phyloP scores from a whole-genome alignment of 805 yeast genomes.

The Barnettozyma vustinii region DNA sequence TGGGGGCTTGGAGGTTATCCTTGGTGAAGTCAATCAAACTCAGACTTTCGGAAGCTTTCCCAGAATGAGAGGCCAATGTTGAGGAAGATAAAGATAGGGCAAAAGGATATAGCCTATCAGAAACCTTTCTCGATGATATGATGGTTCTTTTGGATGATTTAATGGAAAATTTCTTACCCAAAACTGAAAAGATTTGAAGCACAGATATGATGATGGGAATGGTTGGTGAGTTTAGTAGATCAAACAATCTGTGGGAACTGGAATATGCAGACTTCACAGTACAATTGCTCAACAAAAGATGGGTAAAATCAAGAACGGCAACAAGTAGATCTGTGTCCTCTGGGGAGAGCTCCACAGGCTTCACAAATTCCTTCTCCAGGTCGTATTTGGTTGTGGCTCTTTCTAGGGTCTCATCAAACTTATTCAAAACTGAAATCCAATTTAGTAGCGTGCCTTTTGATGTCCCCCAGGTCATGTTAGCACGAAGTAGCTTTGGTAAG shows the following conservation, averaged over 20 bases:
- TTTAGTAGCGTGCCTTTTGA: constrained; percentile 66
- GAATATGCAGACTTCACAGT: constrained; percentile 61
- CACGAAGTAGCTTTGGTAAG: constrained; percentile 35
- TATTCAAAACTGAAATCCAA: constrained; percentile 74
- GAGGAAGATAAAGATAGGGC: constrained; percentile 52
- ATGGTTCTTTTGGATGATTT: constrained; percentile 25
- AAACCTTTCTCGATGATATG: constrained; percentile 21
- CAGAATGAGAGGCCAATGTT: constrained; percentile 28
- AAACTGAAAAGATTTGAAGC: constrained; percentile 50
- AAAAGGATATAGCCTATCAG: constrained; percentile 33
- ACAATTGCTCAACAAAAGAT: constrained; percentile 61
- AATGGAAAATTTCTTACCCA: constrained; percentile 56
- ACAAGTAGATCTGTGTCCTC: constrained; percentile 44
- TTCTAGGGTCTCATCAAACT: constrained; percentile 66
- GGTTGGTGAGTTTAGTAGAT: constrained; percentile 54
- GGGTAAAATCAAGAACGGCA: constrained; percentile 56
- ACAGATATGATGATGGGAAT: constrained; percentile 55
- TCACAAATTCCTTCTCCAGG: constrained; percentile 41
- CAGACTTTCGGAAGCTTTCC: constrained; percentile 30
- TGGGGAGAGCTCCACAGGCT: constrained; percentile 37
- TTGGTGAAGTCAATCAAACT: constrained; percentile 43
- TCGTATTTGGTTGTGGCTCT: constrained; percentile 46
- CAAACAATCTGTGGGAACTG: constrained; percentile 56
- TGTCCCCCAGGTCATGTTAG: constrained; percentile 47
- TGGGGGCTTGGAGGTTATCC: constrained; percentile 41